Evolutionary conservation across 2,329 filamentous ascomycete species (phyloP).

Genomic region (Ophiocordyceps polyrhachis-furcata): DNA sequence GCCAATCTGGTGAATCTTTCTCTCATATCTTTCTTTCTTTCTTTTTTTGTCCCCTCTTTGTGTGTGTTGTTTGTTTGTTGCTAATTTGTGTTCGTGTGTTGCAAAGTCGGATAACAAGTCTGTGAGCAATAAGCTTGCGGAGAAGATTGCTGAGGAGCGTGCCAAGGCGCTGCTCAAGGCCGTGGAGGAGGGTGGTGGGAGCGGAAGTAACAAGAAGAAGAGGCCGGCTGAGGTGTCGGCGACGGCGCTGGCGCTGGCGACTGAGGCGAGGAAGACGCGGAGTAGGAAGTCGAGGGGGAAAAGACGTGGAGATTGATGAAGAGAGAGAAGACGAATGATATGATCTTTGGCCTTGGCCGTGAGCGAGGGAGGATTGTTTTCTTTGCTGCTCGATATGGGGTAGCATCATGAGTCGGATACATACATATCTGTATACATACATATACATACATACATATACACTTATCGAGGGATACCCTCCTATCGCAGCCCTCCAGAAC

Average conservation of each 20-base stretch:
- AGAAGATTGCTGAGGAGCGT: conserved; percentile 37
- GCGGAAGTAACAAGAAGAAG: background rate
- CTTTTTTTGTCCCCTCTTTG: background rate
- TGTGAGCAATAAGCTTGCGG: conserved; percentile 31
- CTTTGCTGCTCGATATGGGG: too few relatives aligned
- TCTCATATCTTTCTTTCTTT: background rate
- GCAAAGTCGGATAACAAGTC: conserved; percentile 30
- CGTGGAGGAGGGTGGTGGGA: conserved; percentile 21
- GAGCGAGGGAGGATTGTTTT: too few relatives aligned
- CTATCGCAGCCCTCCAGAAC: background rate
- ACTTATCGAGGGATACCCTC: background rate
- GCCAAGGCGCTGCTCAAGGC: conserved; percentile 31
- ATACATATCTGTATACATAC: background rate
- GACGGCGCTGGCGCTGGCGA: too few relatives aligned
- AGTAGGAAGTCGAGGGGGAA: background rate
- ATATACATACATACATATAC: too few relatives aligned
- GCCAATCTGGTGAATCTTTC: conserved; percentile 48
- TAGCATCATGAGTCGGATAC: background rate
- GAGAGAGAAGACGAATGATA: background rate
- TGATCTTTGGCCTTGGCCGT: too few relatives aligned
- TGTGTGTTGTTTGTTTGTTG: too few relatives aligned
- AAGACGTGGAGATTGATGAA: background rate
- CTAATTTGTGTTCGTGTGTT: too few relatives aligned
- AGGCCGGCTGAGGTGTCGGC: background rate
- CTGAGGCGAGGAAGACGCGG: background rate